Conservation (phyloP, 23 red algal species). For the Chondrus crispus region DNA sequence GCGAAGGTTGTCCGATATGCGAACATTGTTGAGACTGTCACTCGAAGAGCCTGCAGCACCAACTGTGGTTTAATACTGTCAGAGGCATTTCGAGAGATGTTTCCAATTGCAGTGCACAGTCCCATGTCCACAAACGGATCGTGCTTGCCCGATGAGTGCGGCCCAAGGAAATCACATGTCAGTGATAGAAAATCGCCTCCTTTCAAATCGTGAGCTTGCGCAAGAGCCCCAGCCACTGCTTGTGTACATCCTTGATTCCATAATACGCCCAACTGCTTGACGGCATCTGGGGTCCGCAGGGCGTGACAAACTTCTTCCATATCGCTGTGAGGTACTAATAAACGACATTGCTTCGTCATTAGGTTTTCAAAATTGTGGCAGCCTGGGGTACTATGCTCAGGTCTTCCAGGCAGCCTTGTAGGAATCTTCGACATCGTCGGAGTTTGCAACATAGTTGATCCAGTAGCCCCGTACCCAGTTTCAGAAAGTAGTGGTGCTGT, state of each 20-base stretch:
- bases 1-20: neutral
- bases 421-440: too few species aligned
- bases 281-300: neutral
- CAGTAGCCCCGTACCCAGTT: too few species aligned
- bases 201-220: neutral
- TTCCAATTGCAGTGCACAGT: conserved; percentile 40
- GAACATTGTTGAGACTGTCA: conserved; percentile 18
- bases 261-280: neutral
- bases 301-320: neutral
- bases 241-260: neutral
- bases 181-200: neutral
- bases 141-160: neutral
- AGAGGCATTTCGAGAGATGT: conserved; percentile 29
- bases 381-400: too few species aligned
- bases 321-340: too few species aligned
- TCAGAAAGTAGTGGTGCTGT: too few species aligned
- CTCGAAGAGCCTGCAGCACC: neutral
- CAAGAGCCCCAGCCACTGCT: neutral
- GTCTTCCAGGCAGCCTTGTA: too few species aligned
- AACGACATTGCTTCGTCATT: too few species aligned
- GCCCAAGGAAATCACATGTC: neutral
- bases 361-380: too few species aligned
- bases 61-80: neutral
- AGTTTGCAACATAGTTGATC: too few species aligned
- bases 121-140: conserved; percentile 13